Evolutionary conservation across 2,329 filamentous ascomycete species (phyloP), one percentile per base, ranked within the genome.

Genomic region (Phialophora verrucosa): DNA sequence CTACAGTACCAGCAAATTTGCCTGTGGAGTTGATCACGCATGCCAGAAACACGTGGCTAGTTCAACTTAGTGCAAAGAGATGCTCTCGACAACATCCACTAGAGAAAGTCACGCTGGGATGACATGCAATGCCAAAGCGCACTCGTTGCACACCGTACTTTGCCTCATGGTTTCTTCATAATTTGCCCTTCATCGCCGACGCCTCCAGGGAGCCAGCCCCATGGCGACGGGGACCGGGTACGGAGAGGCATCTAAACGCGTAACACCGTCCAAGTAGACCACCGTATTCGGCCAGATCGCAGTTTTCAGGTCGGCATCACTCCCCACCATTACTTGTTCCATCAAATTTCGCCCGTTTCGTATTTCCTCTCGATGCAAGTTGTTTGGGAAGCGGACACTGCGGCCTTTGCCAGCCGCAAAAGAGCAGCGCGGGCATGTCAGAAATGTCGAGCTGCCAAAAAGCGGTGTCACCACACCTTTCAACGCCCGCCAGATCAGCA

Each of bases 391-490:
- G 70, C 70, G 53, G 70, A 71, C 50, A 71, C 70, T 31, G 68
- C 70, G 57, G 70, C 70, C 25, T 71, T 71, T 65, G 68, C 68
- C 35, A 72, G 66, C 61, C 70, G 71, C 50, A 73, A 73, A 63
- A 66, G 71, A 64, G 71, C 71, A 10, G 71, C 71, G 17, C 58
- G 67, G 29, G 71, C 71, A 4, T 73, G 71, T 54, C 42, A 59
- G 29, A 69, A 66, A 64, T 72, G 70, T 64, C 70, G 69, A 57
- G 66, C 68, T 49, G 67, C 69, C 38, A 72, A 73, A 66, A 73
- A 73, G 63, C 70, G 71, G 57, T 73, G 72, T 66, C 65, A 70
- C 49, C 72, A 73, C 57, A 73, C 71, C 17, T 73, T 73, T 61
- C 63, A 71, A 38, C 64, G 66, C 17, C 59, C 69, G 35, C 69